Percentiles rank a stretch among this genome's conserved stretches.
These are phyloP conservation scores for Metschnikowia sp. DNA, from an alignment of 805 yeast genomes.

Conservation along the genomic window DNA sequence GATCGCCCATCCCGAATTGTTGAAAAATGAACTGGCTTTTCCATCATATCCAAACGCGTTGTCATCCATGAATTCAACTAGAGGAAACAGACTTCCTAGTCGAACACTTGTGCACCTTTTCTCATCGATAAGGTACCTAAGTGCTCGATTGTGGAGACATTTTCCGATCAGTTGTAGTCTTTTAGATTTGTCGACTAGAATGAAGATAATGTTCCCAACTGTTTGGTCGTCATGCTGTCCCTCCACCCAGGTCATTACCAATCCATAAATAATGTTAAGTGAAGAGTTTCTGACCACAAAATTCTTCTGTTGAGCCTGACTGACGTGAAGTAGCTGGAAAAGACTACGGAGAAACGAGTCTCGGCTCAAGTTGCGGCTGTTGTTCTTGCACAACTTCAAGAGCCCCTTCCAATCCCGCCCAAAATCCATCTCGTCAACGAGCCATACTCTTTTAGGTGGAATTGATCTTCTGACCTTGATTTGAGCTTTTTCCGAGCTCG, in stretches of 20 bases:
- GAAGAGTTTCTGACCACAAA: slow-evolving; percentile 58
- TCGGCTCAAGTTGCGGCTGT: slow-evolving; percentile 21
- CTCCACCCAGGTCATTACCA: slow-evolving; percentile 52
- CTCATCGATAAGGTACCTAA: slow-evolving; percentile 46
- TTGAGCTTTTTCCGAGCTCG: slow-evolving; percentile 6
- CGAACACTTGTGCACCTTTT: slow-evolving; percentile 36
- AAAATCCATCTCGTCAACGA: slow-evolving; percentile 53
- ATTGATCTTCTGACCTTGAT: slow-evolving; percentile 9
- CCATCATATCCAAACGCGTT: slow-evolving; percentile 21
- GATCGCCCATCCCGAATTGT: slow-evolving; percentile 41
- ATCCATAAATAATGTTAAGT: slow-evolving; percentile 51
- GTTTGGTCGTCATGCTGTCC: slow-evolving; percentile 10
- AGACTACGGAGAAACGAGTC: slow-evolving; percentile 28
- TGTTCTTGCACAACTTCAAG: slow-evolving; percentile 41
- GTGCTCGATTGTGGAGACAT: slow-evolving; percentile 50
- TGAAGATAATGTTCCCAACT: slow-evolving; percentile 43
- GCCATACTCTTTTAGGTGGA: slow-evolving; percentile 45
- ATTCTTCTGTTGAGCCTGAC: slow-evolving; percentile 37
- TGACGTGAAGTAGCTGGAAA: slow-evolving; percentile 28
- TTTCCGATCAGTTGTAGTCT: slow-evolving; percentile 54
- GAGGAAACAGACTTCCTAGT: slow-evolving; percentile 48
- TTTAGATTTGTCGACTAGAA: slow-evolving; percentile 52
- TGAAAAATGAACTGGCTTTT: slow-evolving; percentile 30
- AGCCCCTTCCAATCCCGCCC: slow-evolving; percentile 51
- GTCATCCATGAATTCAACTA: slow-evolving; percentile 32